A percentile compares a stretch with the other conserved stretches of the same genome.
phyloP scores from a whole-genome alignment of 495 filamentous ascomycete genomes.

The Podospora fimiseda region DNA sequence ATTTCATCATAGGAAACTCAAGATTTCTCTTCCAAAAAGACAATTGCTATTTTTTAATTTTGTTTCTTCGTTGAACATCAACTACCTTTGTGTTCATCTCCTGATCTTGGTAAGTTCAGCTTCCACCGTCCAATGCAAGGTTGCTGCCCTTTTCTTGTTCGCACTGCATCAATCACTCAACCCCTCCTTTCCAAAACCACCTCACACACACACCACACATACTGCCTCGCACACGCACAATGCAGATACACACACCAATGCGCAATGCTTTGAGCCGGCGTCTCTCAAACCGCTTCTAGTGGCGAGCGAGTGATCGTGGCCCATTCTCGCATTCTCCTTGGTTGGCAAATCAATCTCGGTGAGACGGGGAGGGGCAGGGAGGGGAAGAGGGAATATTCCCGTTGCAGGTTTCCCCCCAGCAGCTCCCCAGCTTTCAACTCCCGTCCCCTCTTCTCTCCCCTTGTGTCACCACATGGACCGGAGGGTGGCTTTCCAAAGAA shows the following conservation, averaged over 20 bases:
- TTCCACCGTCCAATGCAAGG: neutral
- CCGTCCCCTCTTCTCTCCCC: too few species aligned
- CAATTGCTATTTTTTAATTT: too few species aligned
- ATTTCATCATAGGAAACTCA: conserved; percentile 10
- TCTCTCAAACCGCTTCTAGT: neutral
- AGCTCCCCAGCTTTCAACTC: neutral
- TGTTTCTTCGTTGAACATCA: too few species aligned
- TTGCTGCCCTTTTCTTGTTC: neutral
- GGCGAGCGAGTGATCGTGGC: neutral
- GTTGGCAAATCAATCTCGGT: neutral
- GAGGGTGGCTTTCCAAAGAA: neutral
- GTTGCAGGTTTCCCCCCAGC: too few species aligned
- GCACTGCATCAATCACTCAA: neutral
- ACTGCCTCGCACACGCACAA: neutral
- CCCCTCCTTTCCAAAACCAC: neutral
- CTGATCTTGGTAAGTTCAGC: neutral
- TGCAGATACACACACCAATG: neutral
- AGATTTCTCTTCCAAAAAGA: conserved; percentile 4
- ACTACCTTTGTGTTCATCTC: neutral
- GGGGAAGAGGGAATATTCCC: neutral
- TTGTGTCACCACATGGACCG: neutral
- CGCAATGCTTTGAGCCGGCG: neutral
- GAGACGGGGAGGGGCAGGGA: neutral
- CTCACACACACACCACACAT: neutral
- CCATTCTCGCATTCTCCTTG: conserved; percentile 2